Evolutionary conservation across 2,329 filamentous ascomycete species (phyloP), one percentile per base, ranked within the genome.

Genomic region (Cladosporium halotolerans): DNA sequence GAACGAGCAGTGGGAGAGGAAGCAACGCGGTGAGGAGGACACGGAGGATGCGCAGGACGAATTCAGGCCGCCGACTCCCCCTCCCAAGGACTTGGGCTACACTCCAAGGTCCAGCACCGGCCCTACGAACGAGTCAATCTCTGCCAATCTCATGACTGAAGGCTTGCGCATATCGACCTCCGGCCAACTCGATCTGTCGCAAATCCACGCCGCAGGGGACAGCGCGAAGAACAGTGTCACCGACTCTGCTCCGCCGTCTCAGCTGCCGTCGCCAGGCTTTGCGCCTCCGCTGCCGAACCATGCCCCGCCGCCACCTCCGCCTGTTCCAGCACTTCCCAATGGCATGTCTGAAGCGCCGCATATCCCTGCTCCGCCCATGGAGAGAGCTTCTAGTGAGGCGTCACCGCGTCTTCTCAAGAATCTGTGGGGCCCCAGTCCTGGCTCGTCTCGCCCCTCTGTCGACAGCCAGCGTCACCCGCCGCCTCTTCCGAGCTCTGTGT

Each of bases 281-380:
- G 57, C 66, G 38, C 72, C 73, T 31, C 71, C 72, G 5, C 58
- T 68, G 9, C 74, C 76, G n/a, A 67, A 67, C 33, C 65, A 76
- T 52, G 71, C 74, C 42, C 75, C 75, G 34, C 75, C 74, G 32
- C 75, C 75, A 4, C 75, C 75, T 4, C 75, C 74, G 6, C 73
- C 75, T 19, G 67, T 69, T 8, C 53, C 60, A 6, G 51, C 56
- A 11, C 53, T 59, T 28, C 60, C 60, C 34, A 60, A 60, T 46
- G 58, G 55, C 18, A 56, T 64, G 9, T 49, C 63, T 31, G 64
- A 67, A 31, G 51, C 45, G n/a, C 62, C 49, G 38, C 58, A 47
- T 33, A 49, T 51, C 40, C 58, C 53, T 19, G 56, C 57, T n/a
- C 44, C 59, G 3, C 55, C 53, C 32, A 60, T 60, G 5, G 66